Percentiles rank a stretch among this genome's conserved stretches.
Conservation (phyloP, 495 filamentous ascomycete species). For the Penicillium cinerascens region DNA sequence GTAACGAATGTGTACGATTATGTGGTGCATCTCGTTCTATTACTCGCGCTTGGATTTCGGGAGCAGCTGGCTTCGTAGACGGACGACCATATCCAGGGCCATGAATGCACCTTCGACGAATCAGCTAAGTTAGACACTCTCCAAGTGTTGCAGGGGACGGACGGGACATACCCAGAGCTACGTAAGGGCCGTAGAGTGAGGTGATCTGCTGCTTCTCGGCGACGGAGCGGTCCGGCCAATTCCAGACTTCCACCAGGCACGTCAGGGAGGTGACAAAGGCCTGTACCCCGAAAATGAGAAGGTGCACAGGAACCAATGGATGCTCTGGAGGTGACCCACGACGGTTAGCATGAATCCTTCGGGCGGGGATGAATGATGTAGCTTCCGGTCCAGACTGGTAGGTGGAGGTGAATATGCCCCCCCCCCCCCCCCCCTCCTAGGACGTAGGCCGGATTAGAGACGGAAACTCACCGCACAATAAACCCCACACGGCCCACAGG, state of each 20-base stretch:
- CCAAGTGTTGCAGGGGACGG: slow-evolving; percentile 23
- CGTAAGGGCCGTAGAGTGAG: slow-evolving; percentile 67
- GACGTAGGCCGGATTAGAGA: neutral
- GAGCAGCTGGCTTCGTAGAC: slow-evolving; percentile 36
- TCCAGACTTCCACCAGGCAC: slow-evolving; percentile 60
- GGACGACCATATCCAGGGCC: slow-evolving; percentile 51
- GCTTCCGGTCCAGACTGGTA: neutral
- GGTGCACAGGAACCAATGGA: slow-evolving; percentile 56
- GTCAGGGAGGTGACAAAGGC: slow-evolving; percentile 68
- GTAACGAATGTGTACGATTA: slow-evolving; percentile 24
- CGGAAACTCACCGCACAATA: slow-evolving; percentile 46
- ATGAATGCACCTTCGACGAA: slow-evolving; percentile 47
- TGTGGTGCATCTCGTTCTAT: neutral
- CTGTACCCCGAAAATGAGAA: slow-evolving; percentile 67
- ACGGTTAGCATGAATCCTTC: slow-evolving; percentile 3
- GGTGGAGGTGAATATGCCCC: neutral
- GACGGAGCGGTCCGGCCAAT: slow-evolving; percentile 54
- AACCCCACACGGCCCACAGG: slow-evolving; percentile 57
- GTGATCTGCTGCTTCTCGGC: slow-evolving; percentile 54
- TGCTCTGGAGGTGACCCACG: slow-evolving; percentile 46
- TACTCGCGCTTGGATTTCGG: slow-evolving; percentile 37
- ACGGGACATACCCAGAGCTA: slow-evolving; percentile 59
- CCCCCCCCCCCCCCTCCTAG: no score
- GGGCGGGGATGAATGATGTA: neutral
- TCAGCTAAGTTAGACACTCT: neutral